phyloP scores from a whole-genome alignment of 805 yeast species.

The Huiozyma sinensis region DNA sequence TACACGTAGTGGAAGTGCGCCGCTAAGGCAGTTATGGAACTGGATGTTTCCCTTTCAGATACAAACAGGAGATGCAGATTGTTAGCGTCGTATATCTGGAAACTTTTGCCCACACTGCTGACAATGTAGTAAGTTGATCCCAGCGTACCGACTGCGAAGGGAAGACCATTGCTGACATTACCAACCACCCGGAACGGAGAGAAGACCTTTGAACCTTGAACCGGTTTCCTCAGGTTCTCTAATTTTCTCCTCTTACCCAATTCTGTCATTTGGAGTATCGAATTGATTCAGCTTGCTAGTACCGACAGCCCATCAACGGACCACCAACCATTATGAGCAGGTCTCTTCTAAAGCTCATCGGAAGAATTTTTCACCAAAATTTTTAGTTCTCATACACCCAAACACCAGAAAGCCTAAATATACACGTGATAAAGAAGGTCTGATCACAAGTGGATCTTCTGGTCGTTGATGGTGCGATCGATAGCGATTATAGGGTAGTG shows the following conservation, averaged over 20 bases:
- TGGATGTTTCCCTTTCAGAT: constrained; percentile 64
- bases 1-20: constrained; percentile 80
- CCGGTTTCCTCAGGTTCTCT: background rate
- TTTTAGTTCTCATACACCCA: no score
- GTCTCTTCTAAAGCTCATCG: constrained; percentile 4
- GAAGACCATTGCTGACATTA: constrained; percentile 74
- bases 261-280: constrained; percentile 3
- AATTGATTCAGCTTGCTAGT: background rate
- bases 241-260: constrained; percentile 15
- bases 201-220: constrained; percentile 46
- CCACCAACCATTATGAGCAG: background rate
- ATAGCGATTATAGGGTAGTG: no score
- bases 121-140: constrained; percentile 83
- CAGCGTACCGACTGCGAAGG: constrained; percentile 79
- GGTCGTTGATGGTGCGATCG: no score
- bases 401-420: no score
- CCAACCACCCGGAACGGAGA: constrained; percentile 88
- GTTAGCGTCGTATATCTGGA: constrained; percentile 89
- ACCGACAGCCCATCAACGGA: background rate
- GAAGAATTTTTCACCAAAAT: background rate
- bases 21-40: constrained; percentile 57
- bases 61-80: constrained; percentile 78
- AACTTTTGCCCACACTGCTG: constrained; percentile 79
- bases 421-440: no score
- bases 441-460: no score